Evolutionary conservation across 768 basidiomycete species (phyloP).

Genomic region (Daedaleopsis nitida): DNA sequence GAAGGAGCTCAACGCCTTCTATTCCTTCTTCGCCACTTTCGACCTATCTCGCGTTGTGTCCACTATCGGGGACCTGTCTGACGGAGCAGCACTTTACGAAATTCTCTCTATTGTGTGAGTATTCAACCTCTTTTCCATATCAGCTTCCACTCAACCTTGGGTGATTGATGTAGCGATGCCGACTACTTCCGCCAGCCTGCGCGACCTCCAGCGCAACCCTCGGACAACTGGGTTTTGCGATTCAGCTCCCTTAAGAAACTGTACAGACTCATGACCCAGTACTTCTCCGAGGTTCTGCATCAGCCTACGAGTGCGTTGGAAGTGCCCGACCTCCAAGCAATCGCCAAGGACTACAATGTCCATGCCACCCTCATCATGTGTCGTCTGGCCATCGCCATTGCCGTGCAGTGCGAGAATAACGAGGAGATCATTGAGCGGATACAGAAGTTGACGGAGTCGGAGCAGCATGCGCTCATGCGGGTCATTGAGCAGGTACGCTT

Average conservation of each 20-base stretch:
- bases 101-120: slow-evolving; percentile 77
- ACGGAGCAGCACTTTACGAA: slow-evolving; percentile 76
- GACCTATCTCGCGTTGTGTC: slow-evolving; percentile 64
- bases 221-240: slow-evolving; percentile 89
- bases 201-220: slow-evolving; percentile 59
- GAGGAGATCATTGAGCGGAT: slow-evolving; percentile 89
- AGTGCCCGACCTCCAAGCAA: slow-evolving; percentile 85
- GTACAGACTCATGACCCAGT: slow-evolving; percentile 87
- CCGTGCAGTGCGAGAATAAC: slow-evolving; percentile 87
- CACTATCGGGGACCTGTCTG: slow-evolving; percentile 70
- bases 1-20: slow-evolving; percentile 79
- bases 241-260: slow-evolving; percentile 83
- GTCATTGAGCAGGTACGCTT: slow-evolving; percentile 84
- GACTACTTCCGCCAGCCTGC: slow-evolving; percentile 73
- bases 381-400: slow-evolving; percentile 80
- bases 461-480: slow-evolving; percentile 90
- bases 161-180: slow-evolving; percentile 55
- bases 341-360: slow-evolving; percentile 76
- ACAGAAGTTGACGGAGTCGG: slow-evolving; percentile 75
- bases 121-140: neutral
- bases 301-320: slow-evolving; percentile 77
- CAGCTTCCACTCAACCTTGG: neutral
- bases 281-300: slow-evolving; percentile 81
- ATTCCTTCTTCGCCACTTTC: slow-evolving; percentile 80
- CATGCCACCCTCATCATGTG: slow-evolving; percentile 73